Base-by-base conservation (phyloP, 1,284 basidiomycete species). In the Moesziomyces globuligerus region DNA sequence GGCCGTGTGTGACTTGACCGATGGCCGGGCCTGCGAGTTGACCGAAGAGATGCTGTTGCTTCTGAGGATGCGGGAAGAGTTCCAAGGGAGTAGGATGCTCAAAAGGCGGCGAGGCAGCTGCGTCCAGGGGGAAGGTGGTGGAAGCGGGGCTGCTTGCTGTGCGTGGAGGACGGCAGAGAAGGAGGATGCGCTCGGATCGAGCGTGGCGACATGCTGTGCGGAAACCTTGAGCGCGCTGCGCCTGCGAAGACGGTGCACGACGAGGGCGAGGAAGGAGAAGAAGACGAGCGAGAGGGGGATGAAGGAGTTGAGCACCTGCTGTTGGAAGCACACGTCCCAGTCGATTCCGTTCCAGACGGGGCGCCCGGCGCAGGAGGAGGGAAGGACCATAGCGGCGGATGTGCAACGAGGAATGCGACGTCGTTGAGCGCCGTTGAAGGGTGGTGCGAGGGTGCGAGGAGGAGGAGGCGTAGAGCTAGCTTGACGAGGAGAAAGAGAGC, bases 141-240 rank as follows among this genome's bases (percentile, higher is more conserved):
- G 32, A 17, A 17, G 5, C 15, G 32, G 17, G 32, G 32, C 5
- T n/a, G n/a, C n/a, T n/a, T n/a, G n/a, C 6, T 49, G 57, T 15
- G 57, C 41, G 36, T 55, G 44, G 4, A 56, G 23, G 8, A 50
- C 46, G 1, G 52, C 60, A 0, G 66, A 58, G 40, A 77, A 73
- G 56, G 59, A 74, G 20, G 61, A 69, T 3, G 74, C 69, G 20
- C 57, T 51, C 6, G 74, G 74, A 38, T 76, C 72, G 47, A 76
- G 73, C 18, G 47, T 55, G 13, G 74, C 74, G 39, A 76, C 69
- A 18, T 66, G 57, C 41, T 65, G 38, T 6, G 64, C 74, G 2
- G 72, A 68, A n/a, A 41, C 46, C 18, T 39, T 54, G 37, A 72
- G 58, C 5, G 64, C 58, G 7, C 55, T 46, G 8, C 42, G 52